Evolutionary conservation across 768 basidiomycete genomes (phyloP), one percentile per base, ranked within the genome.

Genomic region (Auriscalpium orientale): DNA sequence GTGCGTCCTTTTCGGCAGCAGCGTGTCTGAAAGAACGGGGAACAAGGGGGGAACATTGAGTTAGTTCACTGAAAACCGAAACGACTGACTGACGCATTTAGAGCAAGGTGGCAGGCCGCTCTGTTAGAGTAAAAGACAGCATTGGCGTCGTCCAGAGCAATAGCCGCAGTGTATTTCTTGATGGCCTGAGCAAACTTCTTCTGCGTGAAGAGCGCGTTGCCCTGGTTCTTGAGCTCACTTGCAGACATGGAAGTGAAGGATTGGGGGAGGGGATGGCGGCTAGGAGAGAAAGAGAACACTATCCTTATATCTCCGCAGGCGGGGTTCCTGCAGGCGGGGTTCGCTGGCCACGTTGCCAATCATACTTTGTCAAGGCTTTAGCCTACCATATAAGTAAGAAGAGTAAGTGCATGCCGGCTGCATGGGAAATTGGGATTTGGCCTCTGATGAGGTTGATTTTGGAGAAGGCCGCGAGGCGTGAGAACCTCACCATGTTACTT

Each of bases 51-150:
- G 34, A 16, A 38, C 18, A 3, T 37, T 3, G 21, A n/a, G 12
- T 34, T 10, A 4, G 10, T 8, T 20, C 20, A 58, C 21, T 7
- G 12, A 20, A 0, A 50, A 33, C 5, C 16, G 12, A 12, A 18
- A 46, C 8, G 43, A 52, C 11, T 16, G 18, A 61, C 63, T 34
- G 37, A 75, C 76, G 67, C 69, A 55, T 72, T 71, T 65, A 76
- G 58, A 1, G 65, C 66, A 36, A 74, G 55, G 38, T 64, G 64
- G 51, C 70, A 70, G n/a, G 76, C 77, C 3, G 77, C 75, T 15
- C 77, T 73, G 62, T 79, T 79, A 21, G 72, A 70, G 57, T 72
- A 76, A 16, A 77, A 63, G 5, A 79, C 62, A 0, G 76, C 72
- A 58, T 76, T 75, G 18, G 64, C 62, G 9, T 68, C 68, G 37